Conservation (phyloP, 1,139 yeast genomes). For the Yamadazyma trypodendri region DNA sequence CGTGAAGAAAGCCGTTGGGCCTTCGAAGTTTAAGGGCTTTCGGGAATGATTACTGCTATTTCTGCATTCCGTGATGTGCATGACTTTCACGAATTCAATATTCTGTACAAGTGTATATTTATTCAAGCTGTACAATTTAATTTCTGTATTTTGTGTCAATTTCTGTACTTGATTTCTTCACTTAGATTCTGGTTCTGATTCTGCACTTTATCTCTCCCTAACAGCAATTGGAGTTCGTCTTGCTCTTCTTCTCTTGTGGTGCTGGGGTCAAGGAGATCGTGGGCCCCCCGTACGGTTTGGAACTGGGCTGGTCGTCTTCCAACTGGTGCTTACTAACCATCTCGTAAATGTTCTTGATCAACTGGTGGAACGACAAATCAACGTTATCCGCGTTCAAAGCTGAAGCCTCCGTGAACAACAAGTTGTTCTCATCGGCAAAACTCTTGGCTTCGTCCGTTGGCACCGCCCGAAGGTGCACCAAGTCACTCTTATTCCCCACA, state of each 20-base stretch:
- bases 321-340: constrained; percentile 86
- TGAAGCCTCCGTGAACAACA: constrained; percentile 94
- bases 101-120: too few relatives aligned
- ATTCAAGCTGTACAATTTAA: too few relatives aligned
- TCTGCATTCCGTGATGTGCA: too few relatives aligned
- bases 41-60: too few relatives aligned
- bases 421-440: constrained; percentile 90
- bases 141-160: too few relatives aligned
- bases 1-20: constrained; percentile 29
- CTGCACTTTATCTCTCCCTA: too few relatives aligned
- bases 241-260: constrained; percentile 73
- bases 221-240: constrained; percentile 67
- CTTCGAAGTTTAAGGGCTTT: constrained; percentile 14
- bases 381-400: constrained; percentile 95
- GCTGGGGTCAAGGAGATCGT: constrained; percentile 93
- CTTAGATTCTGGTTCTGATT: too few relatives aligned
- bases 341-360: constrained; percentile 88
- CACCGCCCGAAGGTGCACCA: constrained; percentile 93
- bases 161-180: too few relatives aligned
- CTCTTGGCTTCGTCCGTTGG: constrained; percentile 97
- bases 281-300: constrained; percentile 70
- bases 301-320: constrained; percentile 49
- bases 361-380: constrained; percentile 89
- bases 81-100: too few relatives aligned
- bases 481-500: constrained; percentile 85